A percentile compares a stretch with the other conserved stretches of the same genome.
Conservation (phyloP, 331 rosid genomes). For the Rosa hybrid region DNA sequence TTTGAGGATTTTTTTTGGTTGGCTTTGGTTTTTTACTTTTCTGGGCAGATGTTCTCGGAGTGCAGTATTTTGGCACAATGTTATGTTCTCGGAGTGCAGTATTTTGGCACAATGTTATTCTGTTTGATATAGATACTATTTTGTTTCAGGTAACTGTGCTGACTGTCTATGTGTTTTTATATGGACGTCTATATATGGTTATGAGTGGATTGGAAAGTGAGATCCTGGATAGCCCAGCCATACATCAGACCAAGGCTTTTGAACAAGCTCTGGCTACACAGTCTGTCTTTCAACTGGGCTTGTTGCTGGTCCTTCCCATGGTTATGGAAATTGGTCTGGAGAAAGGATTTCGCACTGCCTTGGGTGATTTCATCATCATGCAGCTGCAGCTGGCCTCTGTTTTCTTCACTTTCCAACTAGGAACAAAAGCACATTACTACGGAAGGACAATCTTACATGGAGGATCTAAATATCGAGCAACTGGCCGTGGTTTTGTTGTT, state of each 20-base stretch:
- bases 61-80: not conserved
- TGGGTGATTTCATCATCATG: slow-evolving; percentile 94
- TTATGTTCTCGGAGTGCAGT: not conserved
- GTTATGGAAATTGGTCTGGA: slow-evolving; percentile 97
- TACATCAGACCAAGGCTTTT: slow-evolving; percentile 69
- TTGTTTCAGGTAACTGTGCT: slow-evolving; percentile 78
- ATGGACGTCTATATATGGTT: slow-evolving; percentile 91
- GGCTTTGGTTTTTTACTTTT: not conserved
- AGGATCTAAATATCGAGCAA: slow-evolving; percentile 85
- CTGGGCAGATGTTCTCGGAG: not conserved
- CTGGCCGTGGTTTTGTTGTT: slow-evolving; percentile 95
- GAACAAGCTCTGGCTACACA: slow-evolving; percentile 93
- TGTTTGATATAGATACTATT: slow-evolving; percentile 8
- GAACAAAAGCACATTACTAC: slow-evolving; percentile 90
- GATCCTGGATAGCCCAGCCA: slow-evolving; percentile 56
- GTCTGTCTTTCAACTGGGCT: slow-evolving; percentile 86
- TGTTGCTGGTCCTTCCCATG: slow-evolving; percentile 88
- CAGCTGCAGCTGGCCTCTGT: slow-evolving; percentile 96
- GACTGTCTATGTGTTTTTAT: slow-evolving; percentile 78
- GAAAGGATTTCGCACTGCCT: slow-evolving; percentile 95
- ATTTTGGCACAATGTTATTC: not conserved
- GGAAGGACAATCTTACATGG: slow-evolving; percentile 98
- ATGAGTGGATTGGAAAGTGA: slow-evolving; percentile 88
- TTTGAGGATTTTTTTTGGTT: not conserved
- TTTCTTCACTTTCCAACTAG: slow-evolving; percentile 94